Evolutionary conservation across 495 filamentous ascomycete genomes (phyloP), one percentile per base, ranked within the genome.

Genomic region (Clohesyomyces aquaticus): DNA sequence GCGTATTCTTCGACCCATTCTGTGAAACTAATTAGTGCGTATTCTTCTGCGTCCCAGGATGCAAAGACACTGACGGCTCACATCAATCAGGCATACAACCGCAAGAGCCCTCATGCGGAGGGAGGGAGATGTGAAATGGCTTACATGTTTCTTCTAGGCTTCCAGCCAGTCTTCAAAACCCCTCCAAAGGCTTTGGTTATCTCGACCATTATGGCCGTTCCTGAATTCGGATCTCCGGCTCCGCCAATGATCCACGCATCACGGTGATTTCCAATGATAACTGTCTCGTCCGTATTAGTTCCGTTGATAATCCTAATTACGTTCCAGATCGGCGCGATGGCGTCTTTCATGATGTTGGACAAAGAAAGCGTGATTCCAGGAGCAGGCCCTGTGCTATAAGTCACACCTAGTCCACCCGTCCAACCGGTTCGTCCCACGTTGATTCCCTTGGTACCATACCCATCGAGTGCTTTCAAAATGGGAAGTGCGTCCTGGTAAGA

Each of bases 21-120:
- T 6, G 70, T 72, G 3, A 27, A 54, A 14, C 70, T 65, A 47
- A 88, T 70, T 10, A 87, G 72, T 11, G 80, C 83, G 62, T 87
- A 86, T 73, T 72, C 70, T 42, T 72, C 70, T 10, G 45, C 70
- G 48, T 72, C 70, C 70, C 70, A 72, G 16, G 47, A 57, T 21
- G 45, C 54, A 41, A 72, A 41, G 1, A 72, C 69, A 46, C 32
- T 38, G 32, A 6, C 32, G 6, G 14, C n/a, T n/a, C n/a, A n/a
- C n/a, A n/a, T n/a, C n/a, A n/a, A n/a, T n/a, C n/a, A n/a, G n/a
- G n/a, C n/a, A n/a, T n/a, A n/a, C n/a, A n/a, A n/a, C n/a, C n/a
- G n/a, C n/a, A n/a, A n/a, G n/a, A n/a, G n/a, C n/a, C n/a, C n/a
- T n/a, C n/a, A n/a, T n/a, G n/a, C n/a, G n/a, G n/a, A n/a, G n/a